Conservation (phyloP, 768 basidiomycete genomes). For the Inosperma sp. region DNA sequence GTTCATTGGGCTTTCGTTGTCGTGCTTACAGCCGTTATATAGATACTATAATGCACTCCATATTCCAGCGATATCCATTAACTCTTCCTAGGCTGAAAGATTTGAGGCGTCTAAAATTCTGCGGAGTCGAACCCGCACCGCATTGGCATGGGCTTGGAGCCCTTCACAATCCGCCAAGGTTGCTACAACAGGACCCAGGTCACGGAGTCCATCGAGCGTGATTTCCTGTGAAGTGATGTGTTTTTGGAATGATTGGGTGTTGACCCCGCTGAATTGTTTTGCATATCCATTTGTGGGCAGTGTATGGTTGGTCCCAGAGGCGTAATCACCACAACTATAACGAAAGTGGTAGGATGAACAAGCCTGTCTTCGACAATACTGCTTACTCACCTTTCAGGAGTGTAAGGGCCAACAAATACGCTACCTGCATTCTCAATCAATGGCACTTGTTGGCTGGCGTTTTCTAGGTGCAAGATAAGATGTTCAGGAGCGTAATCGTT, state of each 20-base stretch:
- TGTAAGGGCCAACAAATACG: constrained; percentile 92
- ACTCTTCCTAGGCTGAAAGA: neutral
- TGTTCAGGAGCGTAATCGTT: constrained; percentile 99
- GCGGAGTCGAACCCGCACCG: constrained; percentile 78
- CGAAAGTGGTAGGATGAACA: constrained; percentile 8
- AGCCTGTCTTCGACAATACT: neutral
- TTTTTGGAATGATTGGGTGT: constrained; percentile 96
- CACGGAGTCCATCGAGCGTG: constrained; percentile 67
- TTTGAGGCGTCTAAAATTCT: constrained; percentile 5
- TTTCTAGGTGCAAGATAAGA: constrained; percentile 82
- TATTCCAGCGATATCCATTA: constrained; percentile 22
- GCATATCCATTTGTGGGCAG: constrained; percentile 96
- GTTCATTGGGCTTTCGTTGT: constrained; percentile 21
- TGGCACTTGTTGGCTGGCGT: constrained; percentile 60
- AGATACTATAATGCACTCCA: constrained; percentile 28
- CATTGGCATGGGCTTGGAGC: constrained; percentile 91
- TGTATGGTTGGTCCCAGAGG: constrained; percentile 98
- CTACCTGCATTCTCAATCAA: constrained; percentile 89
- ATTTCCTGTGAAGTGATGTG: constrained; percentile 97
- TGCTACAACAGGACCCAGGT: constrained; percentile 81
- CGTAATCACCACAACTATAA: constrained; percentile 92
- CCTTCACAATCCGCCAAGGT: constrained; percentile 94
- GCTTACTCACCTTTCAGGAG: constrained; percentile 85
- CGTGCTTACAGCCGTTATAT: constrained; percentile 24
- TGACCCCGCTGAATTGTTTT: constrained; percentile 96